phyloP scores from a whole-genome alignment of 441 rosid genomes.

The Manihot esculenta region DNA sequence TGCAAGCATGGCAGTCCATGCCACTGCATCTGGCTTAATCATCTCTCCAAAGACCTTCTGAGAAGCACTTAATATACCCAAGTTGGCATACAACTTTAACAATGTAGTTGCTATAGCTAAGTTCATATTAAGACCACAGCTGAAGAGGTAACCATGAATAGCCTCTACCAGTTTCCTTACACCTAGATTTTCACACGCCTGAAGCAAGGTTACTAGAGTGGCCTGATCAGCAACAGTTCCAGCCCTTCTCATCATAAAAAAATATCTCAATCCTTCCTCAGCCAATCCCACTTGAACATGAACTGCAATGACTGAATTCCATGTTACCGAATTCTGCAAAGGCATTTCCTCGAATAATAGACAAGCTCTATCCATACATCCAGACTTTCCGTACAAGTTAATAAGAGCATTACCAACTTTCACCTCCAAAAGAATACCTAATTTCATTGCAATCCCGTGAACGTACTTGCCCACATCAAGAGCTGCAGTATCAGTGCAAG shows the following conservation, averaged over 20 bases:
- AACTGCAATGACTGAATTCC: slow-evolving; percentile 70
- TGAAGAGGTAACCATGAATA: slow-evolving; percentile 62
- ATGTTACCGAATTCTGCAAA: slow-evolving; percentile 55
- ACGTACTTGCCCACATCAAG: slow-evolving; percentile 45
- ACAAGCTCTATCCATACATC: slow-evolving; percentile 46
- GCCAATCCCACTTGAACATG: slow-evolving; percentile 55
- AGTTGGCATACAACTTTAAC: slow-evolving; percentile 76
- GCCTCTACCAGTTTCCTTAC: slow-evolving; percentile 55
- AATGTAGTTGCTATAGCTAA: slow-evolving; percentile 65
- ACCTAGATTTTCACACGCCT: slow-evolving; percentile 61
- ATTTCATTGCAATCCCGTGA: slow-evolving; percentile 56
- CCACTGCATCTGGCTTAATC: slow-evolving; percentile 56
- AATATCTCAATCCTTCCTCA: slow-evolving; percentile 55
- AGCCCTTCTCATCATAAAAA: slow-evolving; percentile 53
- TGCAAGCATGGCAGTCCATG: slow-evolving; percentile 89
- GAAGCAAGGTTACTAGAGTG: slow-evolving; percentile 56
- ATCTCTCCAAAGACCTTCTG: slow-evolving; percentile 49
- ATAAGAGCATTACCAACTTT: slow-evolving; percentile 61
- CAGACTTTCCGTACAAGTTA: slow-evolving; percentile 63
- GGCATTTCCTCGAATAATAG: slow-evolving; percentile 58
- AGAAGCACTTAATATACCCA: slow-evolving; percentile 60
- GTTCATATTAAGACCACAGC: slow-evolving; percentile 51
- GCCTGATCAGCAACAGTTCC: slow-evolving; percentile 69
- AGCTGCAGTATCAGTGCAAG: slow-evolving; percentile 40
- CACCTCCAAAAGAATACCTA: slow-evolving; percentile 46